Evolutionary conservation across 2,329 filamentous ascomycete genomes (phyloP), one percentile per base, ranked within the genome.

Genomic region (Arthrobotrys pseudoclavata): DNA sequence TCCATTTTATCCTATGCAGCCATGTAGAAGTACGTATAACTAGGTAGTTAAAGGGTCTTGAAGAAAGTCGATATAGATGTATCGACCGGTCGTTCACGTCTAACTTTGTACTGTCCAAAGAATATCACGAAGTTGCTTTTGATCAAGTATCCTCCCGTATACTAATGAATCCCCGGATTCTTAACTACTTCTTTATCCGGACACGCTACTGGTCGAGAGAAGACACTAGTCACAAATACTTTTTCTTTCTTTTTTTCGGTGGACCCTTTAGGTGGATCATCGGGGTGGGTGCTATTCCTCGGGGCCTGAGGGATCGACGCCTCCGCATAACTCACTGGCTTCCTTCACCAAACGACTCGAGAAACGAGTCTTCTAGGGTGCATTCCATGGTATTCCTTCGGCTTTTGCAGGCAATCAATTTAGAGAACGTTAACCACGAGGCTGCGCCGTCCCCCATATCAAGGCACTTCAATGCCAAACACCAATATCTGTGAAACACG

Each of bases 361-460:
- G 9, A 31, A 22, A 29, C 20, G 34, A 15, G 31, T n/a, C 18
- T 50, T 34, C 50, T 69, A 61, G 53, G 29, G 26, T 47, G 47
- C 26, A 45, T 55, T 64, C 68, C 55, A 71, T 55, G 68, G 68
- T 71, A 61, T 69, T 52, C 47, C 24, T 48, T 34, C 55, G 24
- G 13, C 10, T 18, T 31, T 64, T 63, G 34, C 53, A 52, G 31
- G 15, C 13, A 20, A 42, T 29, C 47, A 63, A 71, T 64, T 57
- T 72, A 48, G 69, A 66, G 66, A 55, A 57, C 69, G 60, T 48
- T 55, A n/a, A 15, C 69, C 69, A 72, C 57, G 69, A 53, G 60
- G 50, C 34, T n/a, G 3, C 40, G 6, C 20, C 40, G 63, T 40
- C 40, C 26, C 67, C 52, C 37, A 40, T 3, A 9, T 3, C 42